A percentile compares a stretch with the other conserved stretches of the same genome.
Conservation (phyloP, 257 asterid genomes). For the Solanum paucissectum region DNA sequence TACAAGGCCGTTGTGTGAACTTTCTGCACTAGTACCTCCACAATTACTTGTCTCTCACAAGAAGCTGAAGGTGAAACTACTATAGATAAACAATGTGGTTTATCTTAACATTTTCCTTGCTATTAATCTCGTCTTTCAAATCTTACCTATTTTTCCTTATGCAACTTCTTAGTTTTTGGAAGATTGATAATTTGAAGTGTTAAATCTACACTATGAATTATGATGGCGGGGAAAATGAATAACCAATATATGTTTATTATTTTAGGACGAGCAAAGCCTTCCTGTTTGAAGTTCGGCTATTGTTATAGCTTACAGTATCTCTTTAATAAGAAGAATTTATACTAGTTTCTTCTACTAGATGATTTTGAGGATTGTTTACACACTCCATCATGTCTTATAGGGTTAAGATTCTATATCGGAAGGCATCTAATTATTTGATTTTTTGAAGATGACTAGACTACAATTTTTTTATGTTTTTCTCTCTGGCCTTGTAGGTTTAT, state of each 20-base stretch:
- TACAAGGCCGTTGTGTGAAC: conserved; percentile 95
- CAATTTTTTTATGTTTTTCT: background rate
- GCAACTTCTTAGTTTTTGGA: background rate
- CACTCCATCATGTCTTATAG: background rate
- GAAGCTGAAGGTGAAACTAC: conserved; percentile 64
- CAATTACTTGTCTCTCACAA: conserved; percentile 90
- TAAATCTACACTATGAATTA: background rate
- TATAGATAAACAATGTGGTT: background rate
- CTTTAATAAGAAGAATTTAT: background rate
- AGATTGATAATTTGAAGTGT: background rate
- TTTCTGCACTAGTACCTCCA: conserved; percentile 89
- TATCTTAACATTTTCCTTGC: background rate
- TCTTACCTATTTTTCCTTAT: background rate
- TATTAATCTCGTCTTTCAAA: background rate
- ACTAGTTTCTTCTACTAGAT: background rate
- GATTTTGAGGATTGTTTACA: background rate
- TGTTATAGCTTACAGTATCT: background rate
- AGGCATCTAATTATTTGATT: background rate
- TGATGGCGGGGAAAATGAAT: background rate
- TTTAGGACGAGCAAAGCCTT: background rate
- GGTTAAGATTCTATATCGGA: background rate
- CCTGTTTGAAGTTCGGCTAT: background rate
- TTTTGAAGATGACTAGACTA: background rate
- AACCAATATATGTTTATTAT: background rate
- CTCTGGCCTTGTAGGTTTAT: conserved; percentile 43